Conservation (phyloP, 2,329 filamentous ascomycete species). For the Chaetomiaceae sp. region DNA sequence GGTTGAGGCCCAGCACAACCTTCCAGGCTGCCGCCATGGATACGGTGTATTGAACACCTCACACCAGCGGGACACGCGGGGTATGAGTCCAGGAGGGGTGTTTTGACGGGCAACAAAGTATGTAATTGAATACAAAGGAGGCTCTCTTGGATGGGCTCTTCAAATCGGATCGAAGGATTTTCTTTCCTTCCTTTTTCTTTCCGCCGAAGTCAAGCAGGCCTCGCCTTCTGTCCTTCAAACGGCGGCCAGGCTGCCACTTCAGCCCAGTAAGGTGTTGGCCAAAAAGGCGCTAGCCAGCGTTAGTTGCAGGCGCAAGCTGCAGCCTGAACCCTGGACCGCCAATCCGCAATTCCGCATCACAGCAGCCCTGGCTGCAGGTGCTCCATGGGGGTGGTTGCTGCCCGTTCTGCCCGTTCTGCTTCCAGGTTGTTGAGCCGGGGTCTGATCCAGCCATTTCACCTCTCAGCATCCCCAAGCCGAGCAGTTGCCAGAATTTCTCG, state of each 20-base stretch:
- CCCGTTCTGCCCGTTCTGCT: too few species aligned
- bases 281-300: not conserved
- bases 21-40: too few species aligned
- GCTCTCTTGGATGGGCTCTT: too few species aligned
- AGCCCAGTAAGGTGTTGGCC: not conserved
- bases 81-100: too few species aligned
- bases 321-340: slow-evolving; percentile 7
- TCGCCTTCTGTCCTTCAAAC: too few species aligned
- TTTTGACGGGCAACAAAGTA: too few species aligned
- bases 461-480: not conserved
- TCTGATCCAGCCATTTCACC: slow-evolving; percentile 6
- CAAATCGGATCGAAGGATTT: too few species aligned
- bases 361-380: not conserved
- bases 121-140: too few species aligned
- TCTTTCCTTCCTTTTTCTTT: too few species aligned
- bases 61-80: too few species aligned
- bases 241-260: slow-evolving; percentile 11
- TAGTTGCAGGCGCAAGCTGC: slow-evolving; percentile 3
- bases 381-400: not conserved
- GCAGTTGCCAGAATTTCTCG: not conserved
- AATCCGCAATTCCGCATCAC: slow-evolving; percentile 2
- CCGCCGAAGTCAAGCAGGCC: not conserved
- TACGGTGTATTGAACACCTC: too few species aligned
- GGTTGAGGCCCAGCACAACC: too few species aligned
- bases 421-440: slow-evolving; percentile 1